Evolutionary conservation across 441 rosid species (phyloP), one percentile per base, ranked within the genome.

Genomic region (Gossypium schwendimanii): DNA sequence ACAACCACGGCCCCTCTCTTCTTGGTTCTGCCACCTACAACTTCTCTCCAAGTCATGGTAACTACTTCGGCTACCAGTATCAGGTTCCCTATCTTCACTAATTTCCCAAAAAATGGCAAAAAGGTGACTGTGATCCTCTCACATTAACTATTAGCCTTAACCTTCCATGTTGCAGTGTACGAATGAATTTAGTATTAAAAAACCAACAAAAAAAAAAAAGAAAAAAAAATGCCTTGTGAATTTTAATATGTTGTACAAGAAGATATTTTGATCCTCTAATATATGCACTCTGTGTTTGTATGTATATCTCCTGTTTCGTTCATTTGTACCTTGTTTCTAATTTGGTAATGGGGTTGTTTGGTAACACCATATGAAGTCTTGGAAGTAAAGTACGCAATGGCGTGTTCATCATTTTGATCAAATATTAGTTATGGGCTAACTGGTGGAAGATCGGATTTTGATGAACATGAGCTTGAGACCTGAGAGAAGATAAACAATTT

Each of bases 61-160:
- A 90, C 97, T 95, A 87, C 87, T 93, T 87, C 70, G 85, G 91
- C 87, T 93, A 91, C 80, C 98, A 87, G 83, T 95, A 93, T 87
- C 97, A 87, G 80, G 82, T 96, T 77, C 84, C 90, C 4, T 92
- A 91, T 81, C 91, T 88, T 83, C 93, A 88, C 91, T 92, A 92
- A 83, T 79, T 76, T 76, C 80, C 72, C 71, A 81, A 80, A 81
- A 80, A 82, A 82, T 55, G 84, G 84, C 77, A 79, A 80, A 77
- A 82, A 55, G 87, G 87, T 82, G 86, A 86, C 87, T 77, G 21
- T 77, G 85, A 82, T 83, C 82, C 83, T 20, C 81, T 81, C 86
- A 66, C 76, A 74, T 86, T 90, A 86, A 86, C 96, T 90, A 88
- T 72, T 90, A 88, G 89, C 83, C 86, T 87, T 88, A 86, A 86